Evolutionary conservation across 2,329 filamentous ascomycete species (phyloP), one percentile per base, ranked within the genome.

Genomic region (Aspergillus ochraceoroseus): DNA sequence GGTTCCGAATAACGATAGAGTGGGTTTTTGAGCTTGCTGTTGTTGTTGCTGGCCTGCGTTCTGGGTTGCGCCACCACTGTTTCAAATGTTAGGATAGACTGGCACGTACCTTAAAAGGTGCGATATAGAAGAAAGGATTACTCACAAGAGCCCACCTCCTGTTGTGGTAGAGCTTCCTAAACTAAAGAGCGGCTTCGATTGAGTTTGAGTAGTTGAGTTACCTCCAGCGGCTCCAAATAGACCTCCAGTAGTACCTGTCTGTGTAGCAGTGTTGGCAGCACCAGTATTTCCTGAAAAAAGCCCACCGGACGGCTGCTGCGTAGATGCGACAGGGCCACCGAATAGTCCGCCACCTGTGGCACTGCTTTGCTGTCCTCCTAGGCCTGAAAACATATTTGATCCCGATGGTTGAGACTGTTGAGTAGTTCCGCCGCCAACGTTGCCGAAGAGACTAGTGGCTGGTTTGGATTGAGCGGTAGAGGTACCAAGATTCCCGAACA

Each of bases 21-120:
- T 64, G 17, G 66, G 66, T 15, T 70, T 73, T 51, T 76, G 74
- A 49, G 76, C 73, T 41, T 61, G 60, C 32, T 65, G 61, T 34
- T 55, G 58, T n/a, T 55, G 56, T 15, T 55, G 58, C 35, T 56
- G 58, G 20, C 53, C 51, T 27, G 44, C 54, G 39, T 36, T 54
- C 30, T 60, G 55, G 23, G 43, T 46, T 25, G 44, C 48, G 22
- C 56, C 52, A 15, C 59, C 56, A 36, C 39, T 49, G 25, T 15
- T 26, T 8, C 12, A 8, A 17, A 31, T 20, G 30, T 46, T 30
- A 27, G 33, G 34, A 8, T 15, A 5, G 27, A 15, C 33, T 37
- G 32, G 25, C 8, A n/a, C n/a, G n/a, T 23, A 12, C 25, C 13
- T 32, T 27, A 18, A 33, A n/a, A n/a, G 9, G 7, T 26, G 9